Base-by-base conservation (phyloP, 1,284 basidiomycete genomes). In the Pseudozyma sp. region DNA sequence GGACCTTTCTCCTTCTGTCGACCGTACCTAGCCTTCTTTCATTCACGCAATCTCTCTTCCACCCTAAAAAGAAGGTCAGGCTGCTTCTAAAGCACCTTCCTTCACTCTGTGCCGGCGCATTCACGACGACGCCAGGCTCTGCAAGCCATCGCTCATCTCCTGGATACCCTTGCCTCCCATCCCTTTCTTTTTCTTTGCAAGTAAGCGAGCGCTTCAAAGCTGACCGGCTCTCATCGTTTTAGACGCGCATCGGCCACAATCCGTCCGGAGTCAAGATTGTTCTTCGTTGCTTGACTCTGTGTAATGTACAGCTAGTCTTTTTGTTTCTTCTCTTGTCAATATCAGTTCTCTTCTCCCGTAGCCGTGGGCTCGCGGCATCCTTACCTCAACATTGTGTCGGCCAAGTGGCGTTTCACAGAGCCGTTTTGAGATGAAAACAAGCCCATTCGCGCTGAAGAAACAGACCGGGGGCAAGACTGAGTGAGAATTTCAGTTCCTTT, bases 361-460 rank as follows among this genome's bases (percentile, higher is more conserved):
- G 65, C 61, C 71, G 61, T 74, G 59, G 66, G 62, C 65, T 69
- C 40, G 66, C 65, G 59, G 71, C 65, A 36, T 64, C 25, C 35
- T 42, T 39, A 6, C 47, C 48, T 45, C 18, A 38, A 34, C 3
- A 43, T 4, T 0, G 2, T 43, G 39, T n/a, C 12, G 10, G 31
- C 43, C n/a, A n/a, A 12, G 12, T 9, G 25, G 52, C 10, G 19
- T 25, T 11, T 39, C 11, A 31, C 21, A 25, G 31, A n/a, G 9
- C 31, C 21, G 38, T 5, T 5, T 11, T 19, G 12, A 6, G 9
- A 19, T 38, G 21, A 13, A 7, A 13, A n/a, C 48, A 34, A 36
- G 48, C 14, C 35, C 21, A 44, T n/a, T 42, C 40, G 38, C 13
- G 38, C 38, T 39, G 25, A 31, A 31, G 25, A 31, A 31, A 31